Evolutionary conservation across 2,329 filamentous ascomycete genomes (phyloP).

Genomic region (Magnaporthales sp.): DNA sequence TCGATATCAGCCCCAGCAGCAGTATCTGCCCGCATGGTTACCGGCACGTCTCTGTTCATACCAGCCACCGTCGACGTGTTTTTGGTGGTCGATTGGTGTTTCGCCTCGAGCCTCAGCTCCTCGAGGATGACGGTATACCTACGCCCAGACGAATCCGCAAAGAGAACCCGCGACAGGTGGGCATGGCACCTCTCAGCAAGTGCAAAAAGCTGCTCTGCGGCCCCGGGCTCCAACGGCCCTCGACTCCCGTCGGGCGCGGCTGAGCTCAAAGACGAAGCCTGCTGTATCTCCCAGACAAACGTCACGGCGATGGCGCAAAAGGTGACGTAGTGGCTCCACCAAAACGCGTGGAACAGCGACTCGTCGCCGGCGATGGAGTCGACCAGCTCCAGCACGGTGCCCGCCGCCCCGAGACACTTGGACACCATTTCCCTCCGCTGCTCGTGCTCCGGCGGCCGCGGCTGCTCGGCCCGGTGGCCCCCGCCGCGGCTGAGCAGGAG

Average conservation of each 20-base stretch:
- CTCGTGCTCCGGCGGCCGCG: constrained; percentile 8
- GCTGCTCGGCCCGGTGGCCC: constrained; percentile 7
- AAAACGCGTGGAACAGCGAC: constrained; percentile 36
- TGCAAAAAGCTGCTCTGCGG: constrained; percentile 21
- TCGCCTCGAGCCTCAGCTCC: constrained; percentile 33
- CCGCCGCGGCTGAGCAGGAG: constrained; percentile 26
- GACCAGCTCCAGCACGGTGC: constrained; percentile 33
- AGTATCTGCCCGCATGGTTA: background rate
- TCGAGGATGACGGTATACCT: constrained; percentile 44
- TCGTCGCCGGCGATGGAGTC: constrained; percentile 28
- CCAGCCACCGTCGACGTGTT: background rate
- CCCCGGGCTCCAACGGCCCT: background rate
- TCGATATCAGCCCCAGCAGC: constrained; percentile 7
- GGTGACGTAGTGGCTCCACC: constrained; percentile 44
- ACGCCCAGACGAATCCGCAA: constrained; percentile 31
- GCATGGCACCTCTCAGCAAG: constrained; percentile 36
- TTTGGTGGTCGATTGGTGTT: background rate
- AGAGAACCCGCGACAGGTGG: constrained; percentile 30
- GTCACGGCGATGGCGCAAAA: constrained; percentile 44
- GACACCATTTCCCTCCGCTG: constrained; percentile 24
- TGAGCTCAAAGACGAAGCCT: constrained; percentile 13
- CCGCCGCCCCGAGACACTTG: constrained; percentile 38
- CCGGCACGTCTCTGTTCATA: background rate
- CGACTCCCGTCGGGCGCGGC: background rate
- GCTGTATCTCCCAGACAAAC: constrained; percentile 44